Percentiles rank a stretch among this genome's conserved stretches.
Evolutionary conservation across 768 basidiomycete species (phyloP).

Genomic region (Phanerodontia chrysosporium): DNA sequence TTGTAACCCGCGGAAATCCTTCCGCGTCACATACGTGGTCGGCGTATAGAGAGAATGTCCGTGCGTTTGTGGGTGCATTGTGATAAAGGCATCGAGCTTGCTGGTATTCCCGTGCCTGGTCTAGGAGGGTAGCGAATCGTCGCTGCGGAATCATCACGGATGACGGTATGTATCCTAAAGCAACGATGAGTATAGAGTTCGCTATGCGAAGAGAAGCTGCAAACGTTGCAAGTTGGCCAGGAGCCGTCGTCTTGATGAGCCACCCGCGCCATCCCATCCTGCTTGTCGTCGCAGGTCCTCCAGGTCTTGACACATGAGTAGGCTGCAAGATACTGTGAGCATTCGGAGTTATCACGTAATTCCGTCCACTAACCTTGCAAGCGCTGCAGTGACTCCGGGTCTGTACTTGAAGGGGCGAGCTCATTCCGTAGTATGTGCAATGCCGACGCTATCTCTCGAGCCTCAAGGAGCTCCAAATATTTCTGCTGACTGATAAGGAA

Average conservation of each 20-base stretch:
- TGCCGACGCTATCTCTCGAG: constrained; percentile 73
- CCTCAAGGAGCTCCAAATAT: constrained; percentile 89
- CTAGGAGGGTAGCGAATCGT: constrained; percentile 78
- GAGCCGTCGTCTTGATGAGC: constrained; percentile 70
- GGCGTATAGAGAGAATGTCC: constrained; percentile 75
- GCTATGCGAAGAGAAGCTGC: constrained; percentile 16
- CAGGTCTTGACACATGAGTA: constrained; percentile 89
- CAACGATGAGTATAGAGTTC: neutral
- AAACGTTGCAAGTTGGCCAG: constrained; percentile 81
- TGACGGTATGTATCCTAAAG: constrained; percentile 80
- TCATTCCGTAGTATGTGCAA: constrained; percentile 84
- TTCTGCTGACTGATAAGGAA: constrained; percentile 94
- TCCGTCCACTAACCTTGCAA: constrained; percentile 66
- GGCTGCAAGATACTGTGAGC: constrained; percentile 37
- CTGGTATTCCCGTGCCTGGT: constrained; percentile 82
- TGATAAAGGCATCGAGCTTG: constrained; percentile 83
- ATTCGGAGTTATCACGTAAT: constrained; percentile 15
- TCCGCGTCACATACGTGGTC: constrained; percentile 83
- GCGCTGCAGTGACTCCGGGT: constrained; percentile 78
- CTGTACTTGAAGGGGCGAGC: constrained; percentile 75
- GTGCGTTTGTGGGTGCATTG: constrained; percentile 55
- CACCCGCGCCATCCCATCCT: constrained; percentile 86
- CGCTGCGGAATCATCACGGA: constrained; percentile 90
- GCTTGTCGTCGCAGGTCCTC: constrained; percentile 79
- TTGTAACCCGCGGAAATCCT: constrained; percentile 82